Evolutionary conservation across 2,329 filamentous ascomycete genomes (phyloP).

Genomic region (Venturia carpophila): DNA sequence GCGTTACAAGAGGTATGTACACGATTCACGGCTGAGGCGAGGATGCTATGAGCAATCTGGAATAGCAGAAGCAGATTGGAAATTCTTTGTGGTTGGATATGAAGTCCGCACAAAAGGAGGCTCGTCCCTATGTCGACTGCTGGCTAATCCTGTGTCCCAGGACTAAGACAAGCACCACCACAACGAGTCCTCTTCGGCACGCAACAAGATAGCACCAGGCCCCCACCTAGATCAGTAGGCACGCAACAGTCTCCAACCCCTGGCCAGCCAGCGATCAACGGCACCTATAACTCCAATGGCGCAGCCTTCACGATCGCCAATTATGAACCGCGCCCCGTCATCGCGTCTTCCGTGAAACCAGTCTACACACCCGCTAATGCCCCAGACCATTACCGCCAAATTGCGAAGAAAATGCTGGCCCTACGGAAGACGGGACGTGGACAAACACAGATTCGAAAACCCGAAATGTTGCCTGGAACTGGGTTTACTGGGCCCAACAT

Average conservation of each 20-base stretch:
- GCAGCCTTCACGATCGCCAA: constrained; percentile 53
- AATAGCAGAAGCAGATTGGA: no score
- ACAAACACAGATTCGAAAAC: constrained; percentile 35
- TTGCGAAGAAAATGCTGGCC: constrained; percentile 40
- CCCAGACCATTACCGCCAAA: constrained; percentile 57
- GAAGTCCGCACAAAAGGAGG: not conserved
- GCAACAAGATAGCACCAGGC: constrained; percentile 57
- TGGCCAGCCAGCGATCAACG: constrained; percentile 28
- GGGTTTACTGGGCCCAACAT: constrained; percentile 77
- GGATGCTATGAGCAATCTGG: not conserved
- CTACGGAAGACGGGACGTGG: constrained; percentile 30
- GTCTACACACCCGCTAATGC: constrained; percentile 70
- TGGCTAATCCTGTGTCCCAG: constrained; percentile 26
- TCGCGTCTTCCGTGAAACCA: constrained; percentile 61
- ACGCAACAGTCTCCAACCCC: constrained; percentile 37
- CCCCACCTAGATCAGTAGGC: constrained; percentile 38
- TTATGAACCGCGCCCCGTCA: constrained; percentile 59
- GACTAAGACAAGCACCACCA: constrained; percentile 72
- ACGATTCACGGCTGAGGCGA: not conserved
- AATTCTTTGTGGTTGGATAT: not conserved
- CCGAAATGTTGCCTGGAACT: constrained; percentile 48
- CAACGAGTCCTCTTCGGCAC: constrained; percentile 80
- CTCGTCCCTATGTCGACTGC: not conserved
- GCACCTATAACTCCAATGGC: constrained; percentile 29
- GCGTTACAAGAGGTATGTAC: constrained; percentile 31